These are phyloP conservation scores for Euphorbia pulcherrima DNA, from an alignment of 345 rosid species.

Conservation along the genomic window DNA sequence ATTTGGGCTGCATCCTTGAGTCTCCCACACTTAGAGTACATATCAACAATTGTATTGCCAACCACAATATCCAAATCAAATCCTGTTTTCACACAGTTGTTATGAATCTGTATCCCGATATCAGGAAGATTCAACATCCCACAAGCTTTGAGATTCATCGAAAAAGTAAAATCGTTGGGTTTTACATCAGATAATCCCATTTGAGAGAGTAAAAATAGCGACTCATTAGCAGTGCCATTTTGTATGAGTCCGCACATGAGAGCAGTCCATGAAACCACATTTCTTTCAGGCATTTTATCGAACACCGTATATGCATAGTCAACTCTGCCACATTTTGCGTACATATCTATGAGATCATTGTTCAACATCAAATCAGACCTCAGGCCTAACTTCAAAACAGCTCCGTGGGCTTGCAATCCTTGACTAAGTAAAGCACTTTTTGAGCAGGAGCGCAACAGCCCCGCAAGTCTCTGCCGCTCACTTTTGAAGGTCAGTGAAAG, in stretches of 20 bases:
- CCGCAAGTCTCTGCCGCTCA: constrained; percentile 48
- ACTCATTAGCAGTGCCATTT: constrained; percentile 37
- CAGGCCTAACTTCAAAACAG: constrained; percentile 37
- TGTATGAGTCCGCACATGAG: constrained; percentile 69
- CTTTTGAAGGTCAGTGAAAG: constrained; percentile 16
- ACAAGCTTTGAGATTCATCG: constrained; percentile 66
- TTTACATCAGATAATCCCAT: constrained; percentile 42
- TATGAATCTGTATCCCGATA: constrained; percentile 65
- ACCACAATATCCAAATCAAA: constrained; percentile 53
- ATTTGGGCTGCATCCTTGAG: constrained; percentile 49
- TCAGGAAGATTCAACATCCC: constrained; percentile 40
- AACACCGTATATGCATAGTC: constrained; percentile 49
- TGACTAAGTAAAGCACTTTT: constrained; percentile 40
- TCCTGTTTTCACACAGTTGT: constrained; percentile 50
- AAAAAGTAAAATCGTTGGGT: constrained; percentile 80
- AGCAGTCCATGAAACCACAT: constrained; percentile 80
- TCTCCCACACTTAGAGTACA: constrained; percentile 75
- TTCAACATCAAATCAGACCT: constrained; percentile 38
- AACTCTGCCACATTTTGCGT: constrained; percentile 52
- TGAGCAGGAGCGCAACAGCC: constrained; percentile 46
- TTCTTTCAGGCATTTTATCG: constrained; percentile 59
- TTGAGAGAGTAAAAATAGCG: constrained; percentile 40
- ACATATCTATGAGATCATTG: constrained; percentile 58
- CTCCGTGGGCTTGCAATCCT: constrained; percentile 63
- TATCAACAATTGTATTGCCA: constrained; percentile 65